Percentiles rank a stretch among this genome's conserved stretches.
Evolutionary conservation across 2,329 filamentous ascomycete genomes (phyloP).

Genomic region (Claviceps purpurea): DNA sequence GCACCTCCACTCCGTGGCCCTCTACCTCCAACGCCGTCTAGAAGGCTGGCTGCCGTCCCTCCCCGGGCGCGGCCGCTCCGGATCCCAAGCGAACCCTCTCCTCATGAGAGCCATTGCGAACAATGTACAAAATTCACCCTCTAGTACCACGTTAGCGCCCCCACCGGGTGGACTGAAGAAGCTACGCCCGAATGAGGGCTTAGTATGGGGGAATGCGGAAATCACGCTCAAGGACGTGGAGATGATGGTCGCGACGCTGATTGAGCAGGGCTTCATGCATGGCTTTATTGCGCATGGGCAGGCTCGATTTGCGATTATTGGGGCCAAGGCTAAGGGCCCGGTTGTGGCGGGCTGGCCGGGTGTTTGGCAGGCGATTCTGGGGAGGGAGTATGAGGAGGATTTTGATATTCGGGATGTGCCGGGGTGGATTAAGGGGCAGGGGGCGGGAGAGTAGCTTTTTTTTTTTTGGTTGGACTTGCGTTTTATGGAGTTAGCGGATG

Average conservation of each 20-base stretch:
- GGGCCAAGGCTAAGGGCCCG: slow-evolving; percentile 53
- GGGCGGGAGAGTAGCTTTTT: neutral
- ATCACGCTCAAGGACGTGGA: slow-evolving; percentile 57
- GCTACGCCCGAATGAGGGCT: slow-evolving; percentile 43
- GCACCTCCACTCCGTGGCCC: slow-evolving; percentile 51
- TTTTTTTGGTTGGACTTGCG: neutral
- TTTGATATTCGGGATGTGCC: slow-evolving; percentile 53
- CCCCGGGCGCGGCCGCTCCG: slow-evolving; percentile 12
- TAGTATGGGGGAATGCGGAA: slow-evolving; percentile 49
- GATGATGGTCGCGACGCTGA: slow-evolving; percentile 59
- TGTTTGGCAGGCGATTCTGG: slow-evolving; percentile 55
- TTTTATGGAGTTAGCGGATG: neutral
- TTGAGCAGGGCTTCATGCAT: slow-evolving; percentile 67
- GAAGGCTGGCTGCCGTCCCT: slow-evolving; percentile 40
- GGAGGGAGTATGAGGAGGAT: slow-evolving; percentile 44
- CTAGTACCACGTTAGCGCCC: slow-evolving; percentile 31
- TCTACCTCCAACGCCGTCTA: slow-evolving; percentile 50
- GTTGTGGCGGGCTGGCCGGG: slow-evolving; percentile 62
- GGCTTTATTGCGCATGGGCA: slow-evolving; percentile 73
- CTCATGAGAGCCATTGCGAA: slow-evolving; percentile 40
- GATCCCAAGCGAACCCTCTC: slow-evolving; percentile 33
- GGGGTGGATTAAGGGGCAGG: slow-evolving; percentile 53
- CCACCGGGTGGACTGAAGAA: slow-evolving; percentile 31
- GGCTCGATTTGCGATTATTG: slow-evolving; percentile 68
- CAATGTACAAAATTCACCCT: slow-evolving; percentile 22